These are phyloP conservation scores for Trifolium pratense DNA, from an alignment of 306 rosid species.

Conservation along the genomic window DNA sequence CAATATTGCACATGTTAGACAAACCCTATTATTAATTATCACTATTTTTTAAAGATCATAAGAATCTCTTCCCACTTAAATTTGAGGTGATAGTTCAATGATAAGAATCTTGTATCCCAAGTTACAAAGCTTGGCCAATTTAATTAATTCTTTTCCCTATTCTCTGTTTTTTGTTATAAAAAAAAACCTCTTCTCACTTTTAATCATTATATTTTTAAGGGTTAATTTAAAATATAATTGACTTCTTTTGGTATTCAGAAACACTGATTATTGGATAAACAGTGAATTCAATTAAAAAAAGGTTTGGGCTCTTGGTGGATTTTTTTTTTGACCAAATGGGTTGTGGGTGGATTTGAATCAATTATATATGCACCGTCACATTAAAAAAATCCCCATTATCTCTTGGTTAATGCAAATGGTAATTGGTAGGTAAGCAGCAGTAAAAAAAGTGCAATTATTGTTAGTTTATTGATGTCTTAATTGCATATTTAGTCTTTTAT, in stretches of 20 bases:
- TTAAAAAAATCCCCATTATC: background rate
- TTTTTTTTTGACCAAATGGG: background rate
- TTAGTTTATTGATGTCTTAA: slow-evolving; percentile 21
- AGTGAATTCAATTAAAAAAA: slow-evolving; percentile 10
- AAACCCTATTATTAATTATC: no score
- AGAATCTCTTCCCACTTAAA: no score
- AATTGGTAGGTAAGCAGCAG: slow-evolving; percentile 21
- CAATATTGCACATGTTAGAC: no score
- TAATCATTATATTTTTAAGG: background rate
- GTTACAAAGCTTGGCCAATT: no score
- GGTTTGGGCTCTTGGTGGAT: background rate
- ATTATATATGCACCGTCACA: slow-evolving; percentile 23
- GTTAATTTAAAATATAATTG: background rate
- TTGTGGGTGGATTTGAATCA: slow-evolving; percentile 33
- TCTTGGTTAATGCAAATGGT: slow-evolving; percentile 19
- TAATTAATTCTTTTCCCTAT: no score
- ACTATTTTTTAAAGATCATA: no score
- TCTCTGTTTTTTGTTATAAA: no score
- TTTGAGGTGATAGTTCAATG: no score
- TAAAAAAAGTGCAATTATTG: background rate
- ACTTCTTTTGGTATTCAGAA: slow-evolving; percentile 28
- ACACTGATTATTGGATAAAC: slow-evolving; percentile 30
- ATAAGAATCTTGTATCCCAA: no score
- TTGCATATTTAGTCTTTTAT: no score
- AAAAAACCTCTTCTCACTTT: background rate